Evolutionary conservation across 1,284 basidiomycete species (phyloP), one percentile per base, ranked within the genome.

Genomic region (Moesziomyces antarcticus): DNA sequence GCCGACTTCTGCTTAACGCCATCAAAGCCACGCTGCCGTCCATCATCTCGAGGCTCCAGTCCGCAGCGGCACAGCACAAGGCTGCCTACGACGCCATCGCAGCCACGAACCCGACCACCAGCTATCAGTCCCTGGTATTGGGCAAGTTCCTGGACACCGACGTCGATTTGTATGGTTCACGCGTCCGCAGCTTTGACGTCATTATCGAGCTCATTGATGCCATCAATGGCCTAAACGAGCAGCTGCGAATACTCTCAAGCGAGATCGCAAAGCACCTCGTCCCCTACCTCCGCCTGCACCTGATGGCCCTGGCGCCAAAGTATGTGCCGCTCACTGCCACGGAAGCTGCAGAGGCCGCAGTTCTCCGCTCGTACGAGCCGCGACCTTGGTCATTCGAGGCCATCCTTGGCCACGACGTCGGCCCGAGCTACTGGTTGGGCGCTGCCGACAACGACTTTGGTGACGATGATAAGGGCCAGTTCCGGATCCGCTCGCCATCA

Each of bases 1-100:
- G 64, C 45, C 47, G 42, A 16, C 53, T 67, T 11, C 49, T 67
- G 18, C 52, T 66, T 1, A 25, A 59, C 27, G 52, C 59, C 24
- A 56, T 52, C 45, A 43, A 20, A 2, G 10, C 40, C 20, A 21
- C 45, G 9, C 49, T 59, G 3, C 57, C 57, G 3, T 21, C 16
- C n/a, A 56, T 37, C 13, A 41, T 60, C 45, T 35, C 21, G 3
- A 52, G 57, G 1, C 30, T 44, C 20, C 14, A 14, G 13, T 16
- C 35, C 14, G 35, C 16, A 14, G 35, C 35, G 35, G 16, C 1
- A 37, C 13, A 16, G 35, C 35, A 37, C 14, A 11, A 16, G 35
- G 14, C 35, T 16, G 35, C 16, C 14, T 37, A 16, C 35, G 13
- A 14, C 14, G 14, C 13, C 14, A 37, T 37, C 14, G 14, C 14